Base-by-base conservation (phyloP, 1,284 basidiomycete genomes). In the Coniferiporia sulphurascens region DNA sequence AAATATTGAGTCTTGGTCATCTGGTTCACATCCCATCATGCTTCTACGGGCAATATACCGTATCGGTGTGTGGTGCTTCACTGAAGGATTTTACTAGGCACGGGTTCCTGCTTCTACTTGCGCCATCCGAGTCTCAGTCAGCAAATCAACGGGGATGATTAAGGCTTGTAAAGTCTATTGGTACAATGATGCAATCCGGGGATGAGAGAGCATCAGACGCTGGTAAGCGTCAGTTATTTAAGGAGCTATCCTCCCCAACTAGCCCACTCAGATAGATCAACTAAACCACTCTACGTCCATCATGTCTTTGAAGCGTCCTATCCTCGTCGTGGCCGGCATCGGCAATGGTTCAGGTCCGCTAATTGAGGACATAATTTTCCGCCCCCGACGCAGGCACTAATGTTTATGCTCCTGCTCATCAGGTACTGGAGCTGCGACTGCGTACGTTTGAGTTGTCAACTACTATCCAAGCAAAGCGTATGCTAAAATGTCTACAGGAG, bases 341-440 rank as follows among this genome's bases (percentile, higher is more conserved):
- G 55, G 55, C 9, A 56, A 56, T 22, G 55, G 55, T 15, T 50
- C 55, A 36, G 55, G 55, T 56, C 1, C 9, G 55, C 17, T 3
- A 15, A 41, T 41, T 27, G 5, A 27, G 3, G 9, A 10, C 9
- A 12, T 12, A n/a, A 27, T 27, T 38, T 10, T 2, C 3, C 4
- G 32, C 3, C 9, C 34, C 21, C 2, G 17, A 22, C 32, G 13
- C 32, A 3, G 17, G 22, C 21, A 45, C 22, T n/a, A 7, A n/a
- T 27, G n/a, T 9, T n/a, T 15, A 48, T 4, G 10, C 17, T 1
- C 10, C 1, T 15, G 19, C 17, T 12, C 3, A n/a, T 27, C 45
- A 62, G 61, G 61, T 36, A 62, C 61, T 27, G 61, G 61, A 13
- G 61, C 53, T 52, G 61, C 57, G 19, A 59, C 61, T 34, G 61